A percentile compares a stretch with the other conserved stretches of the same genome.
These are phyloP conservation scores for Narthecium ossifragum DNA, from an alignment of 106 monocot species.

Conservation along the genomic window DNA sequence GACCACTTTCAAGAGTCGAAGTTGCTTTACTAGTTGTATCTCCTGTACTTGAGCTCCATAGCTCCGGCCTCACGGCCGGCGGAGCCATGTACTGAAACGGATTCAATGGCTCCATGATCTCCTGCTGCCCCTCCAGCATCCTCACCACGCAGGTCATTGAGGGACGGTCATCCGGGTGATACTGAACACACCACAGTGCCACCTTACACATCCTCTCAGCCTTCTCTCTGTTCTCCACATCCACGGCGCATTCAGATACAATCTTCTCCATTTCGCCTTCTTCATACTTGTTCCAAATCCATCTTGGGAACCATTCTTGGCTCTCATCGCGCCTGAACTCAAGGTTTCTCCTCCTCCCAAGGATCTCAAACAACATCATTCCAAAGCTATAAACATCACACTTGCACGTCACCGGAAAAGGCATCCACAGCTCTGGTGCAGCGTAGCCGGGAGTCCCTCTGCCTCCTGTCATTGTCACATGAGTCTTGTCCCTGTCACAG, in stretches of 20 bases:
- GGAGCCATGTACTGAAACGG: conserved; percentile 9
- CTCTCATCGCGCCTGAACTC: background rate
- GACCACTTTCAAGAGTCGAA: background rate
- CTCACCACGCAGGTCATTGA: conserved; percentile 26
- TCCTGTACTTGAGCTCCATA: background rate
- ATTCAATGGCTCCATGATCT: conserved; percentile 9
- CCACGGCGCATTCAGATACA: background rate
- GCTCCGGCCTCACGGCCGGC: no score
- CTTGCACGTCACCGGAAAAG: conserved; percentile 18
- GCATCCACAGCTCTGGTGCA: conserved; percentile 28
- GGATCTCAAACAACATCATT: conserved; percentile 28
- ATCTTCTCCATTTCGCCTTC: background rate
- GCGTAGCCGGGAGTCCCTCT: conserved; percentile 33
- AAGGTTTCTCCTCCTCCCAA: conserved; percentile 23
- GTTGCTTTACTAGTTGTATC: background rate
- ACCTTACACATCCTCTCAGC: conserved; percentile 24
- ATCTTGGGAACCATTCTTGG: conserved; percentile 24
- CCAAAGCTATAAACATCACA: conserved; percentile 35
- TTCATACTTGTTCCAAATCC: conserved; percentile 27
- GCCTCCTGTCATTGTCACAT: conserved; percentile 2
- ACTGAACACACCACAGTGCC: conserved; percentile 36
- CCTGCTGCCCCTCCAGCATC: conserved; percentile 30
- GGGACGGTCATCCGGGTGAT: conserved; percentile 21
- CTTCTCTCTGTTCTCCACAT: conserved; percentile 8
- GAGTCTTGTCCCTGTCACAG: conserved; percentile 9